Evolutionary conservation across 2,329 filamentous ascomycete genomes (phyloP), one percentile per base, ranked within the genome.

Genomic region (Sclerotinia nivalis): DNA sequence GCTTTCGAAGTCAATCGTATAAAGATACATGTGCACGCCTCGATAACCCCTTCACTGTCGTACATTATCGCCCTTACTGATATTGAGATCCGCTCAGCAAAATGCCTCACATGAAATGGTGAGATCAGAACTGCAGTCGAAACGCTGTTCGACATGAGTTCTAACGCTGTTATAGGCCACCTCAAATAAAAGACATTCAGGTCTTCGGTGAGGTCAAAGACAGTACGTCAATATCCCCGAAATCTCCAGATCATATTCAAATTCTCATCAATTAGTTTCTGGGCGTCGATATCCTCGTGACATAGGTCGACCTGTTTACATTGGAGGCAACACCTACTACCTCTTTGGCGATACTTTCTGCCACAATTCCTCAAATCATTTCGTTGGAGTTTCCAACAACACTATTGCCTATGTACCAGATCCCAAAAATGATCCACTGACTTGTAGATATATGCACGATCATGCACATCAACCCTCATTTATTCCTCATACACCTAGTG

Each of bases 271-370:
- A 18, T 37, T 52, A 65, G 61, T 60, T 45, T 67, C 65, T 6
- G 65, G 65, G 5, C 52, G 52, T 45, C 40, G 45, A 43, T 67
- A 58, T 37, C 52, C 65, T 15, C 65, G 65, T 13, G 65, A 67
- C 15, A 67, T 67, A 34, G 65, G 65, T 12, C 65, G 65, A 8
- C 55, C 65, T 20, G 45, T 67, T 10, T 60, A 67, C 25, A 28
- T 67, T 37, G 65, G 52, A 5, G 55, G 43, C 22, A 60, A 67
- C 37, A 67, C 65, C n/a, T 67, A 67, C 40, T 67, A 67, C 22
- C 52, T 67, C 9, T 67, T 67, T 22, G 65, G 65, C 8, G 65
- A 67, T 28, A 67, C 65, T 47, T 67, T 67, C 50, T 67, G 65
- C 4, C 55, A 58, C n/a, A 22, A 31, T 60, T 45, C 65, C 9